Conservation (phyloP, 306 rosid genomes). For the Lathyrus oleraceus region DNA sequence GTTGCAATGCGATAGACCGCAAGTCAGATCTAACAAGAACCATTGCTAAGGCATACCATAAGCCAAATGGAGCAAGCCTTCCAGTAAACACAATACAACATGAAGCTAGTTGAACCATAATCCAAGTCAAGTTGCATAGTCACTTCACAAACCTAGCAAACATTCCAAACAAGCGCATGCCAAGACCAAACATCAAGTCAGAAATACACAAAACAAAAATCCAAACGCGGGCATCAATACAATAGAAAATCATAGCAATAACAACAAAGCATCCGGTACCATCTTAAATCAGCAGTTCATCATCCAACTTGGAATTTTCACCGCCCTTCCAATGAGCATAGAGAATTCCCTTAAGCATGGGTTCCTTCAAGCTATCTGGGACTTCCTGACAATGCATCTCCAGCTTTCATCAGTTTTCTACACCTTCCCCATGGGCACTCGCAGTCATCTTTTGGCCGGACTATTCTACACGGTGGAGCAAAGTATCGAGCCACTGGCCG, state of each 20-base stretch:
- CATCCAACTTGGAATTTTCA: slow-evolving; percentile 52
- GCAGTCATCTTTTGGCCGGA: slow-evolving; percentile 53
- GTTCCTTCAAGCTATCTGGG: slow-evolving; percentile 55
- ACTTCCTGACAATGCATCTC: slow-evolving; percentile 55
- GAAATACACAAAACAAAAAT: too few species aligned
- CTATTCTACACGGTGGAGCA: slow-evolving; percentile 58
- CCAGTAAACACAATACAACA: too few species aligned
- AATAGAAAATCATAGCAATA: slow-evolving; percentile 38
- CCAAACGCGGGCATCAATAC: too few species aligned
- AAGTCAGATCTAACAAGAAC: too few species aligned
- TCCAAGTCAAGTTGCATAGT: too few species aligned
- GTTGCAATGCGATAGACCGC: too few species aligned
- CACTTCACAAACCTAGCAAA: too few species aligned
- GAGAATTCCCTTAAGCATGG: slow-evolving; percentile 56
- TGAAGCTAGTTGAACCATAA: too few species aligned
- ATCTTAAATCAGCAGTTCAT: slow-evolving; percentile 55
- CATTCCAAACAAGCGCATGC: too few species aligned
- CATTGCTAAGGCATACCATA: too few species aligned
- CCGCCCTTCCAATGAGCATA: slow-evolving; percentile 58
- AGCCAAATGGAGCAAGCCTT: too few species aligned
- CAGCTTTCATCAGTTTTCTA: slow-evolving; percentile 53
- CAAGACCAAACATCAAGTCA: too few species aligned
- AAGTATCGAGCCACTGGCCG: slow-evolving; percentile 57
- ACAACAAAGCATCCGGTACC: slow-evolving; percentile 52
- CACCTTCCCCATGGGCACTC: slow-evolving; percentile 55